Conservation (phyloP, 2,329 filamentous ascomycete genomes). For the Fusarium sp. region DNA sequence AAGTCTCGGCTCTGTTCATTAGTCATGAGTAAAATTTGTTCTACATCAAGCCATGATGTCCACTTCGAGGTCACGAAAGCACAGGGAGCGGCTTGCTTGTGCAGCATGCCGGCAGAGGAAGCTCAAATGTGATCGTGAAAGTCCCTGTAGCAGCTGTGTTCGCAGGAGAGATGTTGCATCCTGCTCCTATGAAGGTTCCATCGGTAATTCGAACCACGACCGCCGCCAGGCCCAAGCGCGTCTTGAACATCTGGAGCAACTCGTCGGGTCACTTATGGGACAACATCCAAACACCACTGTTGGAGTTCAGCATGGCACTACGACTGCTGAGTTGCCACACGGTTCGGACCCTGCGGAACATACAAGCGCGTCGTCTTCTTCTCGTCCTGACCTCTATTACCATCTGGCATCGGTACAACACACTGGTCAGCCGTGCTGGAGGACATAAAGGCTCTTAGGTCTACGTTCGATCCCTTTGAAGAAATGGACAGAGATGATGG, state of each 20-base stretch:
- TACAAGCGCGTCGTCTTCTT: background rate
- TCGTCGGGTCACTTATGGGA: background rate
- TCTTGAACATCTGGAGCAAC: background rate
- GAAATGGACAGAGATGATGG: background rate
- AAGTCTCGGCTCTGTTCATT: background rate
- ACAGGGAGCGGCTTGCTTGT: slow-evolving; percentile 4
- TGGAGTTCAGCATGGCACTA: background rate
- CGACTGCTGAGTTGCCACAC: background rate
- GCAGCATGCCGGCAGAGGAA: background rate
- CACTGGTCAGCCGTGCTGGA: slow-evolving; percentile 6
- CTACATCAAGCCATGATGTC: background rate
- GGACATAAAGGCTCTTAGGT: background rate
- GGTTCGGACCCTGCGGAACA: background rate
- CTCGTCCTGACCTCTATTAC: background rate
- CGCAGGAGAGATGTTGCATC: background rate
- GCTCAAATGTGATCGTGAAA: background rate
- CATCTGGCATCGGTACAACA: background rate
- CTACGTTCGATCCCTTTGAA: background rate
- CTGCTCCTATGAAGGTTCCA: background rate
- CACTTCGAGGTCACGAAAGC: background rate
- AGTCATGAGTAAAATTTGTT: background rate
- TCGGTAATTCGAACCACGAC: background rate
- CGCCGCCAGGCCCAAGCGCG: background rate
- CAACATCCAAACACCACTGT: background rate
- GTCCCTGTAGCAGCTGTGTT: background rate